Conservation (phyloP, 352 stramenopile species). For the Globisporangium spinosum region DNA sequence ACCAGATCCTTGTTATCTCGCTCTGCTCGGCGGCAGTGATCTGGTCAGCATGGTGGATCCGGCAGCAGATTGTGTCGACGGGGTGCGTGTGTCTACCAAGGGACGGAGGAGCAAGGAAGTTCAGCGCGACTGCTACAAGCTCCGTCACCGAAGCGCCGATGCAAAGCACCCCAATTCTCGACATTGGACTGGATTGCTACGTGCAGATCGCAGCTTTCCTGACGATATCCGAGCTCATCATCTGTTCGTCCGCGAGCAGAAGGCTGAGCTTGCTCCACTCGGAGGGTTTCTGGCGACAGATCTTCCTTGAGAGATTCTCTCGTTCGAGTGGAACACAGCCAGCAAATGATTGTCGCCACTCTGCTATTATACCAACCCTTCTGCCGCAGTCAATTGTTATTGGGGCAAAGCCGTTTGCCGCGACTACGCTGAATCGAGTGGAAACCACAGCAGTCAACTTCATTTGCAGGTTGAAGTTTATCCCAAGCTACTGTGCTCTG, state of each 20-base stretch:
- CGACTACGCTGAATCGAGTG: slow-evolving; percentile 20
- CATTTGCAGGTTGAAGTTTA: slow-evolving; percentile 21
- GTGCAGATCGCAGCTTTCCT: slow-evolving; percentile 36
- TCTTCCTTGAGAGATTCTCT: slow-evolving; percentile 23
- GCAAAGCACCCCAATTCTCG: background rate
- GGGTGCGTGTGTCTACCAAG: background rate
- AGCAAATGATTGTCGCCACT: background rate
- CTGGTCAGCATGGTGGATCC: slow-evolving; percentile 37
- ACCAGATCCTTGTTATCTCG: slow-evolving; percentile 28
- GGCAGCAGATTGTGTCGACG: slow-evolving; percentile 38
- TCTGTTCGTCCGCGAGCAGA: slow-evolving; percentile 25
- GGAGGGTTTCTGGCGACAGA: slow-evolving; percentile 29
- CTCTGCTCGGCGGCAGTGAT: slow-evolving; percentile 38
- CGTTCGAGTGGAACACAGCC: background rate
- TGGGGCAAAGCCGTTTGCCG: slow-evolving; percentile 17
- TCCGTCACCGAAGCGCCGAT: background rate
- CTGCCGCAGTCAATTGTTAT: slow-evolving; percentile 1
- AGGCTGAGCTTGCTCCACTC: slow-evolving; percentile 17
- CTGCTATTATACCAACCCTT: background rate
- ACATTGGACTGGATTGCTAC: slow-evolving; percentile 31
- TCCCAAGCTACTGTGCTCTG: background rate
- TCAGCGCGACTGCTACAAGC: background rate
- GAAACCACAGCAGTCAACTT: slow-evolving; percentile 18
- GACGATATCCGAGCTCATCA: slow-evolving; percentile 28
- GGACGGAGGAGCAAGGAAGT: background rate